A percentile compares a stretch with the other conserved stretches of the same genome.
phyloP scores from a whole-genome alignment of 768 basidiomycete genomes.

The Mycena vulgaris region DNA sequence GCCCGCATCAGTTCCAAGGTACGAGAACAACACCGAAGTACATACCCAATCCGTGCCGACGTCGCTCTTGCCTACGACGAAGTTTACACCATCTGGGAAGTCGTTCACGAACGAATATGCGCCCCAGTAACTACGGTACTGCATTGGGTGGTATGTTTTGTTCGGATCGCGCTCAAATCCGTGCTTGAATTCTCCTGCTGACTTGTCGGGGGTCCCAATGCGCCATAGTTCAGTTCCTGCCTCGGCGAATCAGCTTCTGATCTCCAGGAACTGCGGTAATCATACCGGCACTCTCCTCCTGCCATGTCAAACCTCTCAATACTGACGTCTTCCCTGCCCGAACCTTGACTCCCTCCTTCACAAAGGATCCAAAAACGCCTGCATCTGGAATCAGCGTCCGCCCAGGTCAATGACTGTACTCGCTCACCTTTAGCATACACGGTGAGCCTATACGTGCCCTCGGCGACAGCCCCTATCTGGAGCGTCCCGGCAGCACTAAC shows the following conservation, averaged over 20 bases:
- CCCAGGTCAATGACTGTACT: background rate
- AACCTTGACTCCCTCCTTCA: conserved; percentile 21
- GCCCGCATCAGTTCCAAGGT: background rate
- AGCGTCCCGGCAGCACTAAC: conserved; percentile 3
- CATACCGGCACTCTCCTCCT: conserved; percentile 26
- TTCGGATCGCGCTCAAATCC: conserved; percentile 23
- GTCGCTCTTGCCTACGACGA: conserved; percentile 24
- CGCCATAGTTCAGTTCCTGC: conserved; percentile 27
- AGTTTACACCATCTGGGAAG: conserved; percentile 24
- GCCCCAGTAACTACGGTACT: conserved; percentile 31
- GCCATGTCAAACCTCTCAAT: conserved; percentile 10
- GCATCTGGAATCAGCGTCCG: background rate
- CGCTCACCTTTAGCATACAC: conserved; percentile 25
- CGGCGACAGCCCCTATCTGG: conserved; percentile 12
- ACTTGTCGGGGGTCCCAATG: conserved; percentile 25
- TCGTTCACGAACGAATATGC: conserved; percentile 23
- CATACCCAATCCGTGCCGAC: conserved; percentile 24
- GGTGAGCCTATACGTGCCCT: conserved; percentile 18
- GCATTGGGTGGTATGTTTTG: conserved; percentile 22
- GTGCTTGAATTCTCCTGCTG: conserved; percentile 28
- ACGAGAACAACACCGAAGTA: background rate
- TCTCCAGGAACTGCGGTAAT: background rate
- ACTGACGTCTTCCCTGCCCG: conserved; percentile 14
- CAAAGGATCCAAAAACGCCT: conserved; percentile 29
- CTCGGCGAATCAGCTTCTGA: background rate